Base-by-base conservation (phyloP, 2,329 filamentous ascomycete genomes). In the Botrytis fragariae region DNA sequence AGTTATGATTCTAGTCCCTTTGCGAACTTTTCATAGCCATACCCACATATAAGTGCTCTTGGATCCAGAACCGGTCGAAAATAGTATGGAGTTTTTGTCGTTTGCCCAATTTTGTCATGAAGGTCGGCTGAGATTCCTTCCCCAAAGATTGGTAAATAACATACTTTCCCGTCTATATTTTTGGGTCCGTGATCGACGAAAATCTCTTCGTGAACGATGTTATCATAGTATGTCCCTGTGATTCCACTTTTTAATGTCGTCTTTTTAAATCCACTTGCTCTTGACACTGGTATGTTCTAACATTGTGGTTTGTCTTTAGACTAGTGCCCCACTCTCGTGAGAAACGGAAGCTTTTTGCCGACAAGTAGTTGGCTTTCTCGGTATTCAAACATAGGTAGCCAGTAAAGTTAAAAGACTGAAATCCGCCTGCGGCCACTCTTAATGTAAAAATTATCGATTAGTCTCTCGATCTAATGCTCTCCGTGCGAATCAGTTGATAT, bases 71-170 rank as follows among this genome's bases (percentile, higher is more conserved):
- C n/a, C n/a, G n/a, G n/a, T n/a, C n/a, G n/a, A n/a, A n/a, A n/a
- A n/a, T n/a, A n/a, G n/a, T n/a, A n/a, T n/a, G n/a, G n/a, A n/a
- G n/a, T n/a, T n/a, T n/a, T n/a, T n/a, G n/a, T n/a, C n/a, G n/a
- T n/a, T n/a, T n/a, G n/a, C n/a, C n/a, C n/a, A n/a, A n/a, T n/a
- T n/a, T n/a, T n/a, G n/a, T n/a, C 25, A 18, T 8, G 16, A 29
- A 18, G n/a, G 5, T 29, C n/a, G 14, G 29, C 12, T 18, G 6
- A 7, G 0, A 29, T 54, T 29, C 12, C 25, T 12, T 0, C 25
- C 6, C n/a, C 12, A 8, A 29, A 18, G 5, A 54, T 0, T 29
- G n/a, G 1, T 3, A 16, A 3, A 8, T 18, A 0, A 16, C 0
- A 0, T 18, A 29, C 5, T 54, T 54, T 54, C 3, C 3, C n/a